Evolutionary conservation across 495 filamentous ascomycete genomes (phyloP).

Genomic region (Penicillium desertorum): DNA sequence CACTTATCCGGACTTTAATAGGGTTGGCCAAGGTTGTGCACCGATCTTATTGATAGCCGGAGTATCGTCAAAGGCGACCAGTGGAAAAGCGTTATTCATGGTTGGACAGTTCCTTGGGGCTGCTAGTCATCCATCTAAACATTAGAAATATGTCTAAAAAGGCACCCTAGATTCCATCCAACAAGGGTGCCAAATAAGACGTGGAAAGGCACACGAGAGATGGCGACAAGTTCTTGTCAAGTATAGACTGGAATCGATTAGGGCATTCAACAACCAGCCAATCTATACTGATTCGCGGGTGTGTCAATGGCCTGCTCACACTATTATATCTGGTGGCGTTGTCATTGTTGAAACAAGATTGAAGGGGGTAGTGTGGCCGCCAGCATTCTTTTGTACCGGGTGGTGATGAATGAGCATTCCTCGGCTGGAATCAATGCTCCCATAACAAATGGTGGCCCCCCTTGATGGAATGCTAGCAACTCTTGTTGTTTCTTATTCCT

Average conservation of each 20-base stretch:
- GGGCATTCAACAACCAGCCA: conserved; percentile 3
- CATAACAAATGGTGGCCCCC: conserved; percentile 39
- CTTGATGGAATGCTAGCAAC: conserved; percentile 16
- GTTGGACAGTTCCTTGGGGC: not conserved
- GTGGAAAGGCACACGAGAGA: not conserved
- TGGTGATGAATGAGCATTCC: conserved; percentile 43
- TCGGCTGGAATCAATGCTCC: conserved; percentile 22
- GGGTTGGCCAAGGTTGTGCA: not conserved
- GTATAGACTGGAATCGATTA: not conserved
- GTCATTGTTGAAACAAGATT: conserved; percentile 7
- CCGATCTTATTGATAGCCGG: not conserved
- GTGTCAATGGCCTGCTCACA: not conserved
- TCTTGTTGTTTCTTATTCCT: conserved; percentile 14
- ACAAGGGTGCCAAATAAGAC: not conserved
- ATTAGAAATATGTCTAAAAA: not conserved
- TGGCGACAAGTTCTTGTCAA: not conserved
- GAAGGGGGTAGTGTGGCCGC: conserved; percentile 27
- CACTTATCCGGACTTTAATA: not conserved
- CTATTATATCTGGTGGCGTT: not conserved
- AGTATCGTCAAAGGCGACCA: not conserved
- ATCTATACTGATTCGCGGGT: not conserved
- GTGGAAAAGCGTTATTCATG: not conserved
- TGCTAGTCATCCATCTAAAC: not conserved
- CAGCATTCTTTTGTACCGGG: conserved; percentile 38
- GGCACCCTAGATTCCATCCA: not conserved